Percentiles rank a stretch among this genome's conserved stretches.
Conservation (phyloP, 2,329 filamentous ascomycete species). For the Trichoderma asperellum region DNA sequence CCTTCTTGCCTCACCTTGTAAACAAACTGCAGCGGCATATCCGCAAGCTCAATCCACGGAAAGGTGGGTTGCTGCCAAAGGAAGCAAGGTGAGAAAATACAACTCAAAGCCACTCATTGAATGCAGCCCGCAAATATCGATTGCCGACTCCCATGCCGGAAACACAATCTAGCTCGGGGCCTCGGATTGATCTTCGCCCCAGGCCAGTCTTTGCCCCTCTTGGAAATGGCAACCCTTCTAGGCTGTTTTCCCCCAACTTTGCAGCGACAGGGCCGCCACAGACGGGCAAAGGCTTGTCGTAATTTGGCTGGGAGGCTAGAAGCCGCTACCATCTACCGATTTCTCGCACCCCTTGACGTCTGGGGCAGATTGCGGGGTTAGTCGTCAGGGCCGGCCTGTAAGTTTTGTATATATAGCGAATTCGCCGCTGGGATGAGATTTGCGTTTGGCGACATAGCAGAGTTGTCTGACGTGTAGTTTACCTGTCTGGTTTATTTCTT, state of each 20-base stretch:
- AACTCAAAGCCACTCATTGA: not conserved
- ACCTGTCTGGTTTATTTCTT: not conserved
- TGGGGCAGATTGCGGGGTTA: constrained; percentile 26
- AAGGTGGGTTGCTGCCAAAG: not conserved
- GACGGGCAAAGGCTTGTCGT: not conserved
- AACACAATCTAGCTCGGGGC: not conserved
- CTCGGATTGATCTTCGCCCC: constrained; percentile 12
- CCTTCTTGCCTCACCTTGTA: not conserved
- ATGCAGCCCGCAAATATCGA: not conserved
- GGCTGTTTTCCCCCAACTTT: not conserved
- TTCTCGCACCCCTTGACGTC: constrained; percentile 3
- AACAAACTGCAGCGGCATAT: not conserved
- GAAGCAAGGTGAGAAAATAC: not conserved
- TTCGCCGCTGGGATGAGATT: not conserved
- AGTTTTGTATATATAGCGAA: not conserved
- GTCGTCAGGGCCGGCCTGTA: not conserved
- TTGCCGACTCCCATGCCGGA: constrained; percentile 22
- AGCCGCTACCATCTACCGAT: constrained; percentile 24
- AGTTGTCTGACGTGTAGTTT: not conserved
- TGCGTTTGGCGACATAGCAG: not conserved
- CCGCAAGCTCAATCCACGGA: not conserved
- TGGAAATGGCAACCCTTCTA: not conserved
- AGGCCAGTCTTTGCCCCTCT: constrained; percentile 2
- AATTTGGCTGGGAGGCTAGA: not conserved
- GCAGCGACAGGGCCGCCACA: not conserved